These are phyloP conservation scores for Chrysosporium keratinophilum DNA, from an alignment of 2,329 filamentous ascomycete species.

Conservation along the genomic window DNA sequence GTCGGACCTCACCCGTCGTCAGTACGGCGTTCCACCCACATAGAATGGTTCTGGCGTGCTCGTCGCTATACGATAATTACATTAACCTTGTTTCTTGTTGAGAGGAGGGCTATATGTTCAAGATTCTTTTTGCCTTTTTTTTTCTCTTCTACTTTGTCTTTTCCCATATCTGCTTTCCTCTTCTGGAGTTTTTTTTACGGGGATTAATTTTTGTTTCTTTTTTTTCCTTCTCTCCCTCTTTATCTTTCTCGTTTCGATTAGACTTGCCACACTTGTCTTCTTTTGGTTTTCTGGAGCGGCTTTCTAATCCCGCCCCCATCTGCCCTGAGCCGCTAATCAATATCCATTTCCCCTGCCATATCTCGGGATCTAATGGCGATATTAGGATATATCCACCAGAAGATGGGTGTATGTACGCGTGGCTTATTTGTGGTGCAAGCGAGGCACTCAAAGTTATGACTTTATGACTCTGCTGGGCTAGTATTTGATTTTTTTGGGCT, in stretches of 20 bases:
- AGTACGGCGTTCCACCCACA: constrained; percentile 93
- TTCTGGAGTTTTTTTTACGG: background rate
- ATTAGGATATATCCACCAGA: background rate
- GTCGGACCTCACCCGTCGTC: constrained; percentile 69
- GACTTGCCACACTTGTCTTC: too few species aligned
- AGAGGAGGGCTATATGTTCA: background rate
- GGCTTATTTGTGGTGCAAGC: background rate
- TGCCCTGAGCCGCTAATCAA: too few species aligned
- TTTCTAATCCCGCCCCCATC: too few species aligned
- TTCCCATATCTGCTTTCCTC: background rate
- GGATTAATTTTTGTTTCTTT: background rate
- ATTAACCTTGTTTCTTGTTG: constrained; percentile 75
- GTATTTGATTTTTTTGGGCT: too few species aligned
- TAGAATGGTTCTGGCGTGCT: constrained; percentile 78
- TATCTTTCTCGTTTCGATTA: too few species aligned
- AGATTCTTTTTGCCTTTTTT: background rate
- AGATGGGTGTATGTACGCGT: background rate
- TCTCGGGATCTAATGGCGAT: background rate
- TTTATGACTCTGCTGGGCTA: background rate
- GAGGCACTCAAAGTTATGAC: background rate
- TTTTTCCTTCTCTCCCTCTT: background rate
- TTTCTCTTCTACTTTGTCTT: background rate
- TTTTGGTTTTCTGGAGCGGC: too few species aligned
- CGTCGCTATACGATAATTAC: constrained; percentile 76
- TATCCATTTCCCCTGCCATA: background rate